Conservation (phyloP, 257 asterid species). For the Linderniella brevidens region DNA sequence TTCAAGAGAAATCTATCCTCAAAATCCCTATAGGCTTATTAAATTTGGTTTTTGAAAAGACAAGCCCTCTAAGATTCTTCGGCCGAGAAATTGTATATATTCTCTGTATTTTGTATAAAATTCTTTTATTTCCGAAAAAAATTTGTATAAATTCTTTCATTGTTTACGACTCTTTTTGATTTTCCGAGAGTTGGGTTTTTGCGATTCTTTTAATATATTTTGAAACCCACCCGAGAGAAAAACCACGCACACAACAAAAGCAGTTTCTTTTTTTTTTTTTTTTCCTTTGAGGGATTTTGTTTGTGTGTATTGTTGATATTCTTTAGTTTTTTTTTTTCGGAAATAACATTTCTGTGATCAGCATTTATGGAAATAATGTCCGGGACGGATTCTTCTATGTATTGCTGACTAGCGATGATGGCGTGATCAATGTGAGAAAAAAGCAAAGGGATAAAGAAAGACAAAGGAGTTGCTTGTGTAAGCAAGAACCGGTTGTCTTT, state of each 20-base stretch:
- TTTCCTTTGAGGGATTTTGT: constrained; percentile 22
- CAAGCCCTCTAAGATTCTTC: constrained; percentile 18
- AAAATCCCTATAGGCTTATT: no score
- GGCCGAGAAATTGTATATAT: constrained; percentile 27
- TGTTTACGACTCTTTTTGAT: constrained; percentile 5
- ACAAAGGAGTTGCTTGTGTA: no score
- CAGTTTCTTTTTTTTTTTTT: constrained; percentile 4
- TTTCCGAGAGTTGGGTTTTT: constrained; percentile 12
- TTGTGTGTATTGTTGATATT: constrained; percentile 20
- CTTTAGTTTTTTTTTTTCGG: no score
- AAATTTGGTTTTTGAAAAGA: no score
- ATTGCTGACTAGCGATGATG: constrained; percentile 5
- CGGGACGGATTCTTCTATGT: no score
- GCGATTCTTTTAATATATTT: no score
- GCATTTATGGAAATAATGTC: not conserved
- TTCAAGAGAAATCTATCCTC: no score
- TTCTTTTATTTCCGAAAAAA: constrained; percentile 4
- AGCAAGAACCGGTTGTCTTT: constrained; percentile 10
- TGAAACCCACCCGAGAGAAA: no score
- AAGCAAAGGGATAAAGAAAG: no score
- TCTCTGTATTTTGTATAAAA: constrained; percentile 14
- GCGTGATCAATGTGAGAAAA: constrained; percentile 17
- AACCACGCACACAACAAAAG: no score
- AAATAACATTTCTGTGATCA: constrained; percentile 5
- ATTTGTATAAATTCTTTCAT: constrained; percentile 14